Conservation (phyloP, 129 eudicot genomes). For the carrot (Daucus carota) region DH1_v3.0 NC_030382.2:47567001-47567500, state of each 20-base stretch:
- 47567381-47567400: constrained; percentile 47
- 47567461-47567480: constrained; percentile 7
- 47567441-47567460: neutral
- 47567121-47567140: neutral
- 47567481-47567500: constrained; percentile 16
- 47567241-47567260: constrained; percentile 54
- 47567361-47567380: constrained; percentile 82
- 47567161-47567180: constrained; percentile 61
- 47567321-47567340: constrained; percentile 63
- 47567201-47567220: constrained; percentile 91
- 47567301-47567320: constrained; percentile 37
- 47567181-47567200: constrained; percentile 63
- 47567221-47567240: constrained; percentile 80
- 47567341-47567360: constrained; percentile 78
- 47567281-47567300: constrained; percentile 48
- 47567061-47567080: neutral
- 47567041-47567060: neutral
- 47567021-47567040: neutral
- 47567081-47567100: neutral
- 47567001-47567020: neutral
- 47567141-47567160: constrained; percentile 89
- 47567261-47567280: constrained; percentile 54
- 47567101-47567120: neutral
- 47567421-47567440: neutral
- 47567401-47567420: neutral